These are phyloP conservation scores for Debaryomyces tyrocola DNA, from an alignment of 805 yeast genomes.

Conservation along the genomic window DNA sequence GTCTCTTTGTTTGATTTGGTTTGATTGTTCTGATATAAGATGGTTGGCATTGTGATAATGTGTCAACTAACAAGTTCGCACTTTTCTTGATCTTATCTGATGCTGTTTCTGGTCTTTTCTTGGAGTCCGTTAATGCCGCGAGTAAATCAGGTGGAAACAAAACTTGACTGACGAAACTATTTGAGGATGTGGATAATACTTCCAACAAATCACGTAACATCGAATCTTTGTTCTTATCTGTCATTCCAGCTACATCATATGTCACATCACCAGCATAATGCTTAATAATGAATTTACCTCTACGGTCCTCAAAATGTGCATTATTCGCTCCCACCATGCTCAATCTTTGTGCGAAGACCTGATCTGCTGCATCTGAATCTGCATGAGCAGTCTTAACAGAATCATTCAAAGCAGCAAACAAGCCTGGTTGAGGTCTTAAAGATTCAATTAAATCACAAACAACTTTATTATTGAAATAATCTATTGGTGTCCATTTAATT, in stretches of 20 bases:
- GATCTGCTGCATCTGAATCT: constrained; percentile 94
- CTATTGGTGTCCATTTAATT: constrained; percentile 96
- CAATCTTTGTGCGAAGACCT: constrained; percentile 88
- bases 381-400: constrained; percentile 99
- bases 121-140: constrained; percentile 48
- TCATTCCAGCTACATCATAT: constrained; percentile 84
- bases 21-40: constrained; percentile 96
- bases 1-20: constrained; percentile 91
- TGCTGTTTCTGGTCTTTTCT: constrained; percentile 90
- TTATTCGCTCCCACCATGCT: constrained; percentile 75
- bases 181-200: constrained; percentile 68
- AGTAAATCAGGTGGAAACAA: constrained; percentile 42
- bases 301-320: constrained; percentile 86
- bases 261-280: constrained; percentile 99
- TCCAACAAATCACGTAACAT: constrained; percentile 85
- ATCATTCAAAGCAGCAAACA: constrained; percentile 94
- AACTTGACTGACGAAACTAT: constrained; percentile 62
- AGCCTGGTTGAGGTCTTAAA: constrained; percentile 86
- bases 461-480: constrained; percentile 92
- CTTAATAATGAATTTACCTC: constrained; percentile 82
- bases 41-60: constrained; percentile 88
- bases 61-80: constrained; percentile 87
- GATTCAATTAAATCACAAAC: constrained; percentile 97
- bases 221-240: constrained; percentile 96
- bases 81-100: constrained; percentile 90